A percentile compares a stretch with the other conserved stretches of the same genome.
These are phyloP conservation scores for Beta vulgaris DNA, from an alignment of 148 eudicot species.

Conservation along the genomic window DNA sequence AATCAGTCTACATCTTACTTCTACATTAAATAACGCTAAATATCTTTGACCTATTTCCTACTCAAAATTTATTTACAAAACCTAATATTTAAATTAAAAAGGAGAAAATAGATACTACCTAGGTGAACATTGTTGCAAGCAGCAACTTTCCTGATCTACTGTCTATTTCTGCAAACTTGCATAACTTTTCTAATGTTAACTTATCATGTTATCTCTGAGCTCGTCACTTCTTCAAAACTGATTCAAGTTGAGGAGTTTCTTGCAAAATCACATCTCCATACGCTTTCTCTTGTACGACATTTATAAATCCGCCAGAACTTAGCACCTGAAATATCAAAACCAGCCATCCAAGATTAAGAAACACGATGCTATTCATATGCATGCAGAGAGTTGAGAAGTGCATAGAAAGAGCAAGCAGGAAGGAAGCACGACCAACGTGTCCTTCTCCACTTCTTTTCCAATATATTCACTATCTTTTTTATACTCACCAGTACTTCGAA, in stretches of 20 bases:
- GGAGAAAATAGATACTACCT: not conserved
- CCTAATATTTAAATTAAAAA: not conserved
- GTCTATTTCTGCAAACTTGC: not conserved
- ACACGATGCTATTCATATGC: not conserved
- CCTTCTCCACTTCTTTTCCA: too few relatives aligned
- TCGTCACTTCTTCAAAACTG: conserved; percentile 20
- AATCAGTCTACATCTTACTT: not conserved
- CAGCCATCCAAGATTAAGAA: not conserved
- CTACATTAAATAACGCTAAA: not conserved
- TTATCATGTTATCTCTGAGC: not conserved
- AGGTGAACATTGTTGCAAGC: conserved; percentile 14
- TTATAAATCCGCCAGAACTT: conserved; percentile 45
- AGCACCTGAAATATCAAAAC: conserved; percentile 42
- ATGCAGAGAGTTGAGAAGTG: too few relatives aligned
- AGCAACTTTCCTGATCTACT: conserved; percentile 22
- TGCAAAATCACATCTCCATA: conserved; percentile 47
- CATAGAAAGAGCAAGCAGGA: too few relatives aligned
- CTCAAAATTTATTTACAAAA: conserved; percentile 12
- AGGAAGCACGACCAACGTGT: too few relatives aligned
- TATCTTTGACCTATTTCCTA: not conserved
- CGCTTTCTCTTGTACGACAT: conserved; percentile 58
- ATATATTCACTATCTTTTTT: too few relatives aligned
- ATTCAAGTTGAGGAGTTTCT: conserved; percentile 50
- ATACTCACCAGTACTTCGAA: conserved; percentile 77
- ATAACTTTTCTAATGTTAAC: not conserved